Evolutionary conservation across 2,329 filamentous ascomycete genomes (phyloP), one percentile per base, ranked within the genome.

Genomic region (Colletotrichum tamarilloi): DNA sequence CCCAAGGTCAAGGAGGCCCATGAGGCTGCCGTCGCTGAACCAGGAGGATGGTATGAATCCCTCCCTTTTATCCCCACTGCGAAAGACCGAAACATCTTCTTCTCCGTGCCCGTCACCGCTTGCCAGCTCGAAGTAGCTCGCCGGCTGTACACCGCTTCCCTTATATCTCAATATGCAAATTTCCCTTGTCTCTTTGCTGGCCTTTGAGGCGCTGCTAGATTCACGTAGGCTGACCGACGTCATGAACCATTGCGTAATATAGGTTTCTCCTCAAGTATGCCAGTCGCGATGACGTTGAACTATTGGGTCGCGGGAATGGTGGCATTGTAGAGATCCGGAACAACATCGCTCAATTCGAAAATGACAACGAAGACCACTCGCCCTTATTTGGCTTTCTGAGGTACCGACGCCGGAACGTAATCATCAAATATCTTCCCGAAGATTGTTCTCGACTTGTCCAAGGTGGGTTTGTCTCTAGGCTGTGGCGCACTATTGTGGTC

Each of bases 181-280:
- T 60, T 2, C 42, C 35, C 32, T 62, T 68, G 22, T 76, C 78
- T 77, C 68, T 70, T 70, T 66, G 49, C 38, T 32, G 56, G 49
- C 30, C 59, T 19, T 42, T 57, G 55, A 60, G 75, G 74, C 68
- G 57, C 52, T 56, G 42, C 52, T 68, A 64, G 26, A 24, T 55
- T 11, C 53, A 52, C 49, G 6, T 62, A 57, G 60, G 63, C 69
- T 74, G 60, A 73, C 49, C 53, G 42, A 56, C 28, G 59, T 60
- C 24, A 14, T 55, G 57, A 65, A 72, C 67, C 71, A 22, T 28
- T 67, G 66, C 59, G 72, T 28, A 35, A 67, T 72, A 77, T 80
- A 98, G 97, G 97, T 97, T 99, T 80, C 90, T 98, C 75, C 91
- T 99, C 78, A 95, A 96, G 82, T 99, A 99, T 84, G 88, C 91